phyloP scores from a whole-genome alignment of 2,329 filamentous ascomycete genomes.

The Chaetomium sp. region DNA sequence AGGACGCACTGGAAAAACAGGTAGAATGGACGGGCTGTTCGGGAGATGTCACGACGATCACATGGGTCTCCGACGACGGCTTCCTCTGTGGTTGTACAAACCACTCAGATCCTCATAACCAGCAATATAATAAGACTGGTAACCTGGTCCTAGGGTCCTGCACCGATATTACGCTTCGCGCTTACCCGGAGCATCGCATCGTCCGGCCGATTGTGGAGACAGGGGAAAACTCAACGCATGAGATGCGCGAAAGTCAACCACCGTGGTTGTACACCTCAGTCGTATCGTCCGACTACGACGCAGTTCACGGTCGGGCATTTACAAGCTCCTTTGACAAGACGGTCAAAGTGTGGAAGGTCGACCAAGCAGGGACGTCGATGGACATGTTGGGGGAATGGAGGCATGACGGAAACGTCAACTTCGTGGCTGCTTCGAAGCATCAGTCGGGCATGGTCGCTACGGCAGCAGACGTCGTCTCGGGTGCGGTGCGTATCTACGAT shows the following conservation, averaged over 20 bases:
- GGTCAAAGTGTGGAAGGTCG: slow-evolving; percentile 52
- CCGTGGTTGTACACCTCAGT: slow-evolving; percentile 60
- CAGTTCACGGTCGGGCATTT: slow-evolving; percentile 40
- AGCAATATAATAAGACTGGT: slow-evolving; percentile 60
- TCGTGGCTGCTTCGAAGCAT: slow-evolving; percentile 49
- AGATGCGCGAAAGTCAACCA: slow-evolving; percentile 53
- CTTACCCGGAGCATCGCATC: slow-evolving; percentile 52
- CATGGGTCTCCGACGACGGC: slow-evolving; percentile 47
- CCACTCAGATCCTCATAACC: slow-evolving; percentile 56
- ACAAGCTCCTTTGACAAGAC: slow-evolving; percentile 57
- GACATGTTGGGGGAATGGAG: slow-evolving; percentile 43
- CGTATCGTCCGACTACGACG: slow-evolving; percentile 53
- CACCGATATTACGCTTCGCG: slow-evolving; percentile 37
- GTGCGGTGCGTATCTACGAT: slow-evolving; percentile 53
- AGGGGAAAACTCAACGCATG: slow-evolving; percentile 48
- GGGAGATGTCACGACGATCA: slow-evolving; percentile 53
- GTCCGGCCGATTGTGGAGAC: slow-evolving; percentile 45
- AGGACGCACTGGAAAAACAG: slow-evolving; percentile 46
- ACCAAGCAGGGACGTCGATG: slow-evolving; percentile 37
- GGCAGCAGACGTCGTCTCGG: slow-evolving; percentile 47
- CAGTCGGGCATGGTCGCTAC: slow-evolving; percentile 48
- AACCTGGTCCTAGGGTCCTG: slow-evolving; percentile 53
- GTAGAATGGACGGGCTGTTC: slow-evolving; percentile 55
- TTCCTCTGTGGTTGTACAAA: slow-evolving; percentile 58
- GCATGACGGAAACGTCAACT: slow-evolving; percentile 55